These are phyloP conservation scores for Cryphonectria naterciae DNA, from an alignment of 2,329 filamentous ascomycete species.

Conservation along the genomic window DNA sequence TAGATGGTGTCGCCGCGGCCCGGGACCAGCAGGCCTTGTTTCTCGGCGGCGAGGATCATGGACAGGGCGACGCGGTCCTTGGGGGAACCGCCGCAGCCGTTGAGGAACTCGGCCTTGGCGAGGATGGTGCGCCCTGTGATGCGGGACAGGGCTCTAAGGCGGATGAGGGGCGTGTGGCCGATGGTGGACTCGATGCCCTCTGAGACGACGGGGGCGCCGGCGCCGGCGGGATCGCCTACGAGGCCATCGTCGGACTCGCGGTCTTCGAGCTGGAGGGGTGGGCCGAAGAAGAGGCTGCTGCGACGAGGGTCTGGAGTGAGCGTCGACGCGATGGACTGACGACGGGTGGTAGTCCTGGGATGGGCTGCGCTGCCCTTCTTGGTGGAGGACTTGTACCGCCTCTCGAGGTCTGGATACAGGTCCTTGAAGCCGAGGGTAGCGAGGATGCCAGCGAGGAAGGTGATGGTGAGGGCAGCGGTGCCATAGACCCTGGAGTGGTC, in stretches of 20 bases:
- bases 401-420: conserved; percentile 74
- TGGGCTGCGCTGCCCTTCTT: conserved; percentile 39
- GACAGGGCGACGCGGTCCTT: conserved; percentile 93
- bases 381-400: conserved; percentile 54
- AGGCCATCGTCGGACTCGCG: conserved; percentile 47
- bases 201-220: conserved; percentile 51
- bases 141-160: conserved; percentile 81
- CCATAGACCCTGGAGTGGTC: conserved; percentile 66
- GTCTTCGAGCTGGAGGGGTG: conserved; percentile 60
- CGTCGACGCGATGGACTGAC: conserved; percentile 28
- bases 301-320: conserved; percentile 35
- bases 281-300: conserved; percentile 50
- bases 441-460: conserved; percentile 78
- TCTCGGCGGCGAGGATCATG: conserved; percentile 85
- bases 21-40: conserved; percentile 73
- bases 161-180: conserved; percentile 88
- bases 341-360: conserved; percentile 22
- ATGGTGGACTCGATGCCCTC: conserved; percentile 90
- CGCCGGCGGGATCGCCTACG: conserved; percentile 29
- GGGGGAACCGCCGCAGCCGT: conserved; percentile 89
- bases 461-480: conserved; percentile 67
- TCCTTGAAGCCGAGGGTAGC: conserved; percentile 80
- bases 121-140: conserved; percentile 88
- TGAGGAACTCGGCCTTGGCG: conserved; percentile 94
- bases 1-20: conserved; percentile 91